phyloP scores from a whole-genome alignment of 306 rosid species.

The Cucumis melo region DNA sequence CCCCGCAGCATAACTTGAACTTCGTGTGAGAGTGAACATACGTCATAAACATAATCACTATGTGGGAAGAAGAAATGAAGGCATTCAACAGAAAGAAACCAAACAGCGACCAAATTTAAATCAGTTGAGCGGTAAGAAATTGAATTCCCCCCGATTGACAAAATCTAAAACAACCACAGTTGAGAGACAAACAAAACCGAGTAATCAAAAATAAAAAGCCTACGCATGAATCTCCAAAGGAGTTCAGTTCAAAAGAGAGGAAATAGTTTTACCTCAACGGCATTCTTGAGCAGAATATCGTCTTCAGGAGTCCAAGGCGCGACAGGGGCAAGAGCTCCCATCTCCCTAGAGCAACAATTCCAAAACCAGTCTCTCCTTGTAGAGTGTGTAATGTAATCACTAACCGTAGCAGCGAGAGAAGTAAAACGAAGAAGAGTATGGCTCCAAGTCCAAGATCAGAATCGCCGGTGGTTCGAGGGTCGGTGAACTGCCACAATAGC shows the following conservation, averaged over 20 bases:
- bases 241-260: not conserved
- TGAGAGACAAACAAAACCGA: not conserved
- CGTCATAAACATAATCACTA: not conserved
- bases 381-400: not conserved
- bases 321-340: slow-evolving; percentile 66
- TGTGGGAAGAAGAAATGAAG: not conserved
- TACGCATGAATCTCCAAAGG: not conserved
- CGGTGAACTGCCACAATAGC: not conserved
- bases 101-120: not conserved
- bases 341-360: slow-evolving; percentile 4
- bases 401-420: not conserved
- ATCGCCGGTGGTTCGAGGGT: not conserved
- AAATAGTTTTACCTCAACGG: slow-evolving; percentile 54
- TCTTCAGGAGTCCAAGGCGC: slow-evolving; percentile 60
- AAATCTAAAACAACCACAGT: not conserved
- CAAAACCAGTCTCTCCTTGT: not conserved
- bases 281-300: slow-evolving; percentile 71
- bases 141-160: not conserved
- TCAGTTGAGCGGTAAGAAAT: not conserved
- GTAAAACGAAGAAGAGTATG: not conserved
- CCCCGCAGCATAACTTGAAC: not conserved
- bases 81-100: not conserved
- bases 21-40: not conserved
- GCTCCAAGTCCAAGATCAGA: not conserved
- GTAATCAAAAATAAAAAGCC: not conserved